Base-by-base conservation (phyloP, 2,329 filamentous ascomycete genomes). In the Scedosporium boydii region DNA sequence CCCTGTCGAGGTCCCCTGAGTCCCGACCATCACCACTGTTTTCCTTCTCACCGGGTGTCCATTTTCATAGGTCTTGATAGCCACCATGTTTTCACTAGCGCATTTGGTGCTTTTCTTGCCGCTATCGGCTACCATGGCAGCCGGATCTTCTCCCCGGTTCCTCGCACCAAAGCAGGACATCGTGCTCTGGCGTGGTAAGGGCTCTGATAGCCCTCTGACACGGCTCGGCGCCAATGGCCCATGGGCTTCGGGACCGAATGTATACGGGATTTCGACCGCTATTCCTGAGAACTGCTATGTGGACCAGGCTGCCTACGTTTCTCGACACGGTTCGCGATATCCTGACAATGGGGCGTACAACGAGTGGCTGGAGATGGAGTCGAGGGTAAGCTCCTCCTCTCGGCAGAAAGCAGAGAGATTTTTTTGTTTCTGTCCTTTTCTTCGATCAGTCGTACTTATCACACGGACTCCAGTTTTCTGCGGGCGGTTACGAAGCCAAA, bases 251-350 rank as follows among this genome's bases (percentile, higher is more conserved):
- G 80, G 82, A 0, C 81, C 82, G 10, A 80, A 87, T 66, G 78
- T 86, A 57, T 78, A 82, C 64, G 76, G 74, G 12, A 82, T 87
- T 62, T 80, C 80, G 0, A 73, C 79, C 34, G 75, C 80, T 3
- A 75, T 83, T 1, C 85, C 85, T 0, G 75, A 79, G 1, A 76
- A 79, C 53, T 88, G 86, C 69, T 74, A 73, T 9, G 80, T 88
- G 3, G 83, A 88, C 63, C 80, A 85, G 67, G 84, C 81, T 3
- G 82, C 82, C 4, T 87, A 85, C 64, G 73, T 85, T 41, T 77
- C 79, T 1, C 80, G 85, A 18, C 86, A 87, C 73, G 86, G 86
- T 18, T 86, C 83, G 51, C 77, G 85, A 51, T 89, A 82, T 67
- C 85, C 85, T 0, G 86, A 87, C 65, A 73, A 73, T 1, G 83